Evolutionary conservation across 2,329 filamentous ascomycete species (phyloP).

Genomic region (Didymosphaeria variabile): DNA sequence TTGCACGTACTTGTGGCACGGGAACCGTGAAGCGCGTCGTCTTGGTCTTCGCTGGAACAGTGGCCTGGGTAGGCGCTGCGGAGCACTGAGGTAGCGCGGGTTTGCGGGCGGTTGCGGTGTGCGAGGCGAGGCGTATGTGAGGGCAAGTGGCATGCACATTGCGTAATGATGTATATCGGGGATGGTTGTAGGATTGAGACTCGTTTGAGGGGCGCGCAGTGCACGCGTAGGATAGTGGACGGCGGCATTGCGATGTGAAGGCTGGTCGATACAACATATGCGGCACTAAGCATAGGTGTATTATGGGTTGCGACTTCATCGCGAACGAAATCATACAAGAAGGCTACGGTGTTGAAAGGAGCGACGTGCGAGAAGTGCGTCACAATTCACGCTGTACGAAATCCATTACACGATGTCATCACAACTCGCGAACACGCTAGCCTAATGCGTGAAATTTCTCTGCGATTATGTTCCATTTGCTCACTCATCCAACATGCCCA

Average conservation of each 20-base stretch:
- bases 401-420: conserved; percentile 40
- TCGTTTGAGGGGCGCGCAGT: conserved; percentile 19
- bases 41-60: conserved; percentile 15
- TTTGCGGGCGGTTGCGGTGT: conserved; percentile 11
- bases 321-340: conserved; percentile 6
- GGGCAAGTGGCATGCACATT: neutral
- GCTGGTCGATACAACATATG: conserved; percentile 9
- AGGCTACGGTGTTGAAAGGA: conserved; percentile 8
- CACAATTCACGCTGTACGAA: neutral
- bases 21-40: conserved; percentile 13
- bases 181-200: neutral
- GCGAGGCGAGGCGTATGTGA: conserved; percentile 16
- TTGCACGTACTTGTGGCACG: conserved; percentile 23
- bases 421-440: conserved; percentile 34
- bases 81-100: neutral
- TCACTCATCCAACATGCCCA: neutral
- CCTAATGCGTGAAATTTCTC: conserved; percentile 13
- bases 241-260: conserved; percentile 14
- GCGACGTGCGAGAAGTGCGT: neutral
- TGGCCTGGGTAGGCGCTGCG: conserved; percentile 1
- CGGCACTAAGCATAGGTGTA: conserved; percentile 15
- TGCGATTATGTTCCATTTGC: neutral
- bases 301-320: conserved; percentile 36
- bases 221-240: conserved; percentile 12
- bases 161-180: neutral